Evolutionary conservation across 2,329 filamentous ascomycete species (phyloP).

Genomic region (Neonectria hederae): DNA sequence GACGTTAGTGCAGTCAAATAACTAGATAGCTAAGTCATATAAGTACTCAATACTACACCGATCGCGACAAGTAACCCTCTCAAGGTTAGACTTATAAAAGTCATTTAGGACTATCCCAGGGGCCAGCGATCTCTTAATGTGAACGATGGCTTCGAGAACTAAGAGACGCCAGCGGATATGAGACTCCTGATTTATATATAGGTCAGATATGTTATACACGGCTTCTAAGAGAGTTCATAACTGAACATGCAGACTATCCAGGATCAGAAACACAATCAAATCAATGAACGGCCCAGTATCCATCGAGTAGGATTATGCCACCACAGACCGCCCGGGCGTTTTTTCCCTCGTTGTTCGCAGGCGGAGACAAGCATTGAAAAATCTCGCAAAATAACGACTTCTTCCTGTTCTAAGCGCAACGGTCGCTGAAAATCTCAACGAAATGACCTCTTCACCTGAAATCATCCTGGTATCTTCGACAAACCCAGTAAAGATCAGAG

Average conservation of each 20-base stretch:
- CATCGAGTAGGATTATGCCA: background rate
- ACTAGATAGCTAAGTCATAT: background rate
- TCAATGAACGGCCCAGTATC: background rate
- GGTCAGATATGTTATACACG: too few species aligned
- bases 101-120: background rate
- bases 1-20: background rate
- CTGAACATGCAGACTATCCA: background rate
- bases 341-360: background rate
- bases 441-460: slow-evolving; percentile 1
- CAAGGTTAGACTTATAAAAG: background rate
- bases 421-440: background rate
- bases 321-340: background rate
- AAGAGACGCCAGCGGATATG: too few species aligned
- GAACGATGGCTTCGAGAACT: too few species aligned
- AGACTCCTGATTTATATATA: too few species aligned
- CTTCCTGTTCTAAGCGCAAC: background rate
- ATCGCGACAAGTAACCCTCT: background rate
- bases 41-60: too few species aligned
- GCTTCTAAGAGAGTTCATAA: background rate
- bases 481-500: slow-evolving; percentile 53
- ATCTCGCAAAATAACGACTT: background rate
- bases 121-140: background rate
- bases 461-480: slow-evolving; percentile 49
- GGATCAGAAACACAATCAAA: background rate
- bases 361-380: background rate